Conservation (phyloP, 1,139 yeast genomes). For the Debaryomycetaceae sp. region DNA sequence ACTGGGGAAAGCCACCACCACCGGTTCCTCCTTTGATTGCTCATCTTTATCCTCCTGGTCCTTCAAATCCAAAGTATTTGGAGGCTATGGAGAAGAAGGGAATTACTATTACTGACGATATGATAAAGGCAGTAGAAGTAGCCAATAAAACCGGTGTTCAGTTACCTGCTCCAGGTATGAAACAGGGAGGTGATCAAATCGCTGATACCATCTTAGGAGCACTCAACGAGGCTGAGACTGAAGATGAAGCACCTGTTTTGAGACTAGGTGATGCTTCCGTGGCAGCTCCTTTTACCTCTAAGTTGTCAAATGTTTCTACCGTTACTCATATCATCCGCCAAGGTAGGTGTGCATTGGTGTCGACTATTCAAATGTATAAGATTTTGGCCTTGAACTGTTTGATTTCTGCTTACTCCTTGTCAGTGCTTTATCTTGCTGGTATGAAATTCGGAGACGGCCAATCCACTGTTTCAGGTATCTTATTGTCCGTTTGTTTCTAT, state of each 20-base stretch:
- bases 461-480: conserved; percentile 87
- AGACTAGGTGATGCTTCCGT: conserved; percentile 98
- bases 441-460: conserved; percentile 98
- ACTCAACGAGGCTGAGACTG: conserved; percentile 67
- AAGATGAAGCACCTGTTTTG: conserved; percentile 85
- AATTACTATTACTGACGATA: conserved; percentile 64
- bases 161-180: conserved; percentile 26
- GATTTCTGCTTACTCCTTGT: conserved; percentile 92
- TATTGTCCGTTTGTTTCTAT: conserved; percentile 90
- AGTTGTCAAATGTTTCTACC: conserved; percentile 85
- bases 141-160: conserved; percentile 42
- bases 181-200: conserved; percentile 35
- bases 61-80: conserved; percentile 81
- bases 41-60: conserved; percentile 95
- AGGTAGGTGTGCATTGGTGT: conserved; percentile 97
- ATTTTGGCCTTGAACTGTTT: conserved; percentile 94
- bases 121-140: conserved; percentile 53
- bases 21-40: conserved; percentile 88
- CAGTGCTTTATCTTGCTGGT: conserved; percentile 94
- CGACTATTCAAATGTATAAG: conserved; percentile 98
- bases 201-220: conserved; percentile 75
- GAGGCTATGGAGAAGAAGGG: conserved; percentile 85
- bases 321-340: conserved; percentile 94
- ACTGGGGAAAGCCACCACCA: conserved; percentile 83
- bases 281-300: conserved; percentile 98